These are phyloP conservation scores for Cladorrhinum sp. DNA, from an alignment of 2,329 filamentous ascomycete species.

Conservation along the genomic window DNA sequence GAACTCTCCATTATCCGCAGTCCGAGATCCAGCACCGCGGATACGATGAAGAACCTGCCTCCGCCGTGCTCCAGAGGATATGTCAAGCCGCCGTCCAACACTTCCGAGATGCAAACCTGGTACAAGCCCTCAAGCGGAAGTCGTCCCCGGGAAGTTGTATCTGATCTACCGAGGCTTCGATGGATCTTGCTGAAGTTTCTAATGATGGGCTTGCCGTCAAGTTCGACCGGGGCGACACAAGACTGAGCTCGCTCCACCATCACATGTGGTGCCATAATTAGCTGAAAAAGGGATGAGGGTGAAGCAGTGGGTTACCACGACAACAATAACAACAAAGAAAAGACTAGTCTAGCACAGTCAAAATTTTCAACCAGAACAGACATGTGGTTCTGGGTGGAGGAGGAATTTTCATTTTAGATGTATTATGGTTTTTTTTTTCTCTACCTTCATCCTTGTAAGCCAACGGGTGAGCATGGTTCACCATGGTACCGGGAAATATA, in stretches of 20 bases:
- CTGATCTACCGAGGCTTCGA: background rate
- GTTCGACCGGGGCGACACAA: background rate
- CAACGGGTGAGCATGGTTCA: background rate
- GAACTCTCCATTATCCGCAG: constrained; percentile 23
- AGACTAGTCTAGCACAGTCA: background rate
- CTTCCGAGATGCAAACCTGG: constrained; percentile 22
- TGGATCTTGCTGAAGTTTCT: background rate
- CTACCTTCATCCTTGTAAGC: constrained; percentile 3
- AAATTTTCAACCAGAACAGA: background rate
- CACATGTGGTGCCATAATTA: constrained; percentile 17
- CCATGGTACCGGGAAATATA: background rate
- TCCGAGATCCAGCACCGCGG: constrained; percentile 21
- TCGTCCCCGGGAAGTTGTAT: background rate
- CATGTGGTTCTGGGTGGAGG: background rate
- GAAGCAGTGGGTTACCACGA: background rate
- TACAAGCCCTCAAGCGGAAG: constrained; percentile 18
- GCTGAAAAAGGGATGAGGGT: background rate
- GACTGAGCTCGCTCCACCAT: constrained; percentile 14
- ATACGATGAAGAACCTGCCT: constrained; percentile 20
- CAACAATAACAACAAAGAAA: background rate
- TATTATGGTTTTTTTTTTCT: background rate
- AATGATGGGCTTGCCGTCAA: constrained; percentile 1
- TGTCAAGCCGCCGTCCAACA: constrained; percentile 14
- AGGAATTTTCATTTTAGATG: background rate
- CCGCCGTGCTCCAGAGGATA: constrained; percentile 19